Base-by-base conservation (phyloP, 768 basidiomycete genomes). In the Suillus placidus region DNA sequence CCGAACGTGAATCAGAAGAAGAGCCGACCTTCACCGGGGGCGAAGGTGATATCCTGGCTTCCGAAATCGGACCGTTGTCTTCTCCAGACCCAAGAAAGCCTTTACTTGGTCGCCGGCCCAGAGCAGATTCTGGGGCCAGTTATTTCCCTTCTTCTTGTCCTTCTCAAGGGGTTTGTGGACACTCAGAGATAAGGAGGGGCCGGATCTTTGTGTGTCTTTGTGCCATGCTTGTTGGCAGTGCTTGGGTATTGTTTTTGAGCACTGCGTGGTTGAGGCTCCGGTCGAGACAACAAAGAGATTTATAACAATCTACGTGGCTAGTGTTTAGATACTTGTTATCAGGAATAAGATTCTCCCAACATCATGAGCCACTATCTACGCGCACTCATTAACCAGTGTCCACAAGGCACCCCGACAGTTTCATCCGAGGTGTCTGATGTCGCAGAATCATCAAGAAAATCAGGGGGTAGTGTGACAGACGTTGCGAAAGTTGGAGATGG, bases 231-330 rank as follows among this genome's bases (percentile, higher is more conserved):
- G 81, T 90, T 12, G 69, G 83, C 18, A 74, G 71, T 56, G 85
- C 88, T 6, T 92, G 90, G 91, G 70, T 83, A 42, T 73, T 91
- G 66, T 91, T 91, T 75, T 77, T 92, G 70, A 79, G 71, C 12
- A 89, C 87, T 20, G 89, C 88, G 0, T 88, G 82, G 82, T 72
- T 82, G 62, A 84, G 83, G 68, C 75, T 90, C 64, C 81, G 87
- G 40, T 81, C 79, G 55, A 81, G 76, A 68, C 75, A 78, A 61
- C 76, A 80, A 43, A 75, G 79, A 54, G 68, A 65, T 3, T 20
- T 38, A 37, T 60, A 32, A 30, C 2, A 55, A 26, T 58, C 3
- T 12, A 51, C 18, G 20, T 51, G 16, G 4, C 49, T 65, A 64
- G 35, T 38, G 37, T 26, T 51, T 62, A 63, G 34, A 45, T 18